Evolutionary conservation across 345 rosid genomes (phyloP), one percentile per base, ranked within the genome.

Genomic region (Ricinus communis): DNA sequence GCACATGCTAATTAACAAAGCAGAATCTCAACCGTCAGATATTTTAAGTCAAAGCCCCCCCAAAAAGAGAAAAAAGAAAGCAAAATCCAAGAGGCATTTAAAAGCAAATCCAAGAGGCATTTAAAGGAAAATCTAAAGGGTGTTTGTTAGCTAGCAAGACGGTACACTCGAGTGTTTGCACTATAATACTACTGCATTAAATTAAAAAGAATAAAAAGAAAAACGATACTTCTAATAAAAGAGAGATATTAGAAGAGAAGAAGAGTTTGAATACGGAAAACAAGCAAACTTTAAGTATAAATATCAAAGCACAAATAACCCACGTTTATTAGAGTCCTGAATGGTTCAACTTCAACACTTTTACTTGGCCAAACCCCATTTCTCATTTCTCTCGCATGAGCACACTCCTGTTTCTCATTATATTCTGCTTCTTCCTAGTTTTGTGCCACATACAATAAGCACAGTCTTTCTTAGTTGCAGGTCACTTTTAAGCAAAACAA

Each of bases 351-450:
- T 21, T 38, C 10, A 36, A 36, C n/a, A 50, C 11, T 21, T 50
- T 12, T 18, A 7, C 52, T 53, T 21, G 1, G 52, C 56, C 33
- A 69, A 46, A 28, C 19, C 4, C 62, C 41, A 69, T 31, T 0
- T 65, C 55, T 38, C 61, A 22, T 38, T 15, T 71, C 36, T 50
- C 50, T 61, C 18, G 68, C 74, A 61, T 71, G 68, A 61, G 8
- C 60, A 4, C 43, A 21, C 5, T 27, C 41, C 16, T 10, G 24
- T 27, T 4, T 19, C 25, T 45, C 21, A 5, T 13, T 19, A n/a
- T 45, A 21, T 25, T 38, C 33, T 40, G 8, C 0, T 1, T 12
- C 12, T 69, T 22, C 46, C 55, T 6, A 0, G 22, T 30, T 70
- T 47, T 60, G 24, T 15, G 43, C 15, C 24, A 22, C 59, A 62